Conservation (phyloP, 257 asterid genomes). For the Solanum chmielewskii region DNA sequence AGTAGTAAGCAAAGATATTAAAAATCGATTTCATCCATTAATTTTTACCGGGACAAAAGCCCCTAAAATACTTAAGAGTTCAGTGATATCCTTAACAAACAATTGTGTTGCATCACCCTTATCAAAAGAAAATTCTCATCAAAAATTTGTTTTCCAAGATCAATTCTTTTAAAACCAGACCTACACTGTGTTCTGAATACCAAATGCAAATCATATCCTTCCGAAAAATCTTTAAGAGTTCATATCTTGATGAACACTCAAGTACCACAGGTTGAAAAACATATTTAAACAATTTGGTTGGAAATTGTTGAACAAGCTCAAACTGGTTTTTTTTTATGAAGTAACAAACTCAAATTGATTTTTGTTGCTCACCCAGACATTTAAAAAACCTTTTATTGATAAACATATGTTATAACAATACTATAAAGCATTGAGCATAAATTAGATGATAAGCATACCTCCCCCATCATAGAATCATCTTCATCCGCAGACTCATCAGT, state of each 20-base stretch:
- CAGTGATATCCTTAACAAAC: background rate
- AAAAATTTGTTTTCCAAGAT: background rate
- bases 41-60: background rate
- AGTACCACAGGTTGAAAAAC: background rate
- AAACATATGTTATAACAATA: background rate
- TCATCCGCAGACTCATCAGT: constrained; percentile 2
- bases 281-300: background rate
- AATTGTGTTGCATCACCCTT: background rate
- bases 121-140: background rate
- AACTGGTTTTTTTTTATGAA: background rate
- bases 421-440: background rate
- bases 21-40: background rate
- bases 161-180: background rate
- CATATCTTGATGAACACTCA: background rate
- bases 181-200: background rate
- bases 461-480: background rate
- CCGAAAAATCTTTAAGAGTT: background rate
- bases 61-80: background rate
- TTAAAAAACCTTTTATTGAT: background rate
- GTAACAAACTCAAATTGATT: too few relatives aligned
- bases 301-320: background rate
- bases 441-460: background rate
- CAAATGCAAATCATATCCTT: background rate
- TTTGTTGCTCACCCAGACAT: background rate
- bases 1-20: background rate